A percentile compares a stretch with the other conserved stretches of the same genome.
These are phyloP conservation scores for Artemisia argyi DNA, from an alignment of 129 eudicot genomes.

Conservation along the genomic window DNA sequence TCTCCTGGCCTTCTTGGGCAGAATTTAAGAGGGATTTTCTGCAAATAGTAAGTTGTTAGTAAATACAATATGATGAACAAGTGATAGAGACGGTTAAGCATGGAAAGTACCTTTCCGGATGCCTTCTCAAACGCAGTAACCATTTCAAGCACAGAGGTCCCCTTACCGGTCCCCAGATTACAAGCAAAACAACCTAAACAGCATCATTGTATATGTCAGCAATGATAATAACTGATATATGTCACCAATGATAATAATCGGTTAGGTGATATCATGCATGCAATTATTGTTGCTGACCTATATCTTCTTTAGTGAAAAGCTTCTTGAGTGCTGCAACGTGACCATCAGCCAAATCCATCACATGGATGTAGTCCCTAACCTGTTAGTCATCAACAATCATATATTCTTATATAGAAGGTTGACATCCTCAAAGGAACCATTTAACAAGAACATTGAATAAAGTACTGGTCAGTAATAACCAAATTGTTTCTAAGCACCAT, in stretches of 20 bases:
- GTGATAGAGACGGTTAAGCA: slow-evolving; percentile 1
- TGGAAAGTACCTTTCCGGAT: slow-evolving; percentile 64
- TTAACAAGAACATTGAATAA: background rate
- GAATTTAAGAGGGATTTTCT: slow-evolving; percentile 87
- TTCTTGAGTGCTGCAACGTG: slow-evolving; percentile 87
- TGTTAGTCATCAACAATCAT: slow-evolving; percentile 21
- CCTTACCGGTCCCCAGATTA: slow-evolving; percentile 89
- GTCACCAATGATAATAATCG: slow-evolving; percentile 2
- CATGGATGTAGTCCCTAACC: slow-evolving; percentile 97
- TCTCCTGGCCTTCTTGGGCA: slow-evolving; percentile 96
- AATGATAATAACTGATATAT: background rate
- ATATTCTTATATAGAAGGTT: background rate
- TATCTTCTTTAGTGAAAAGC: slow-evolving; percentile 57
- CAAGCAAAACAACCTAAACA: slow-evolving; percentile 77
- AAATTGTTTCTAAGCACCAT: background rate
- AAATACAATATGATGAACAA: background rate
- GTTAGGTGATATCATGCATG: slow-evolving; percentile 3
- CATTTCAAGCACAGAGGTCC: slow-evolving; percentile 97
- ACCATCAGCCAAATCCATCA: slow-evolving; percentile 99
- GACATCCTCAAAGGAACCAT: background rate
- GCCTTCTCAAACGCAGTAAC: slow-evolving; percentile 92
- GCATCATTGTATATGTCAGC: slow-evolving; percentile 17
- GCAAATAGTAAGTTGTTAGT: slow-evolving; percentile 24
- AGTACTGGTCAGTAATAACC: no score
- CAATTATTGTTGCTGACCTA: slow-evolving; percentile 49